Evolutionary conservation across 1,284 basidiomycete genomes (phyloP), one percentile per base, ranked within the genome.

Genomic region (Trametes hirsuta): DNA sequence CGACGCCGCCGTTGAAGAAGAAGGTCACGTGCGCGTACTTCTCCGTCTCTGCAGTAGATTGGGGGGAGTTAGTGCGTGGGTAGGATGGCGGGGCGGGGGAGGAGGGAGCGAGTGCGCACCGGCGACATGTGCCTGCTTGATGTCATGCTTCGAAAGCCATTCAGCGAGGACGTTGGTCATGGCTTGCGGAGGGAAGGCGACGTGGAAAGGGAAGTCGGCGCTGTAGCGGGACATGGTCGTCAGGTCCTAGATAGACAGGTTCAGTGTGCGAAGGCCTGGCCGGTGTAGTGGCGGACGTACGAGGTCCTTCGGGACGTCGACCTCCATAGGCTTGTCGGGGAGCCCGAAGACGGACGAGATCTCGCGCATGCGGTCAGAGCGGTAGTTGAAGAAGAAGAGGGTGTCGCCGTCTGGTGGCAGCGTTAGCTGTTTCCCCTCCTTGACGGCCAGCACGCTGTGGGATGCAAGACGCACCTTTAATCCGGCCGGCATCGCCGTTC

Each of bases 1-100:
- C 94, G 44, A 94, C 87, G 61, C 94, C 94, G 25, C 94, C 94
- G 76, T 96, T 96, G 84, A 97, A 96, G 85, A 97, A 97, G 82
- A 96, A 96, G 0, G 94, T 97, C 62, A 97, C 92, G 72, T 96
- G 94, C 1, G 94, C 93, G 75, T 95, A 97, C 77, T 97, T 96
- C 74, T 96, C 94, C 3, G 94, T 96, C 75, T 96, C 94, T 85
- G 69, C 45, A 22, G 40, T 4, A 18, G 12, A 21, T 37, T 6
- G 34, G 57, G 34, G 21, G 15, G 46, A 25, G 42, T 46, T 34
- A 51, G 37, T 35, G 55, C 42, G 35, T 18, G 22, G n/a, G 44
- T 37, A 21, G 21, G 36, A 35, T 45, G 45, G 35, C 18, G 21
- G n/a, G 44, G n/a, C 37, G n/a, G 18, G 36, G 37, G 47, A 50